Percentiles rank a stretch among this genome's conserved stretches.
phyloP scores from a whole-genome alignment of 345 rosid genomes.

The Trapa incisa region DNA sequence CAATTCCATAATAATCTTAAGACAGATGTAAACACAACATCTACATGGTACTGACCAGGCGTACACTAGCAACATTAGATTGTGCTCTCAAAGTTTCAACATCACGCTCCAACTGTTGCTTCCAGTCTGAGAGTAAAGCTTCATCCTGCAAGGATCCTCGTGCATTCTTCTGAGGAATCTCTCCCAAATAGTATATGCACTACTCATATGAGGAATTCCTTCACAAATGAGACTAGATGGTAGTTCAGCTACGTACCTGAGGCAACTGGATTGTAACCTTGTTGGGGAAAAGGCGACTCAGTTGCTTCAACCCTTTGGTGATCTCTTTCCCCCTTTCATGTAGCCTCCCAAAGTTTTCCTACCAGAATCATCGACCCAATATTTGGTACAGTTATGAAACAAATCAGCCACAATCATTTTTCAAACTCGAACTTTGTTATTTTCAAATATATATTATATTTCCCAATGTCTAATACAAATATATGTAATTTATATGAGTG shows the following conservation, averaged over 20 bases:
- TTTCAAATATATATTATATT: not conserved
- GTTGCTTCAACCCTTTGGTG: slow-evolving; percentile 81
- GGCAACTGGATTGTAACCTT: slow-evolving; percentile 94
- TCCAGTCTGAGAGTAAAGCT: slow-evolving; percentile 84
- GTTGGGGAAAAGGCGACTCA: slow-evolving; percentile 82
- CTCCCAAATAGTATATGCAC: not conserved
- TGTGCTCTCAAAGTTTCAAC: slow-evolving; percentile 73
- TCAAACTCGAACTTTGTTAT: not conserved
- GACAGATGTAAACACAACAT: not conserved
- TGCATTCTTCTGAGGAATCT: slow-evolving; percentile 7
- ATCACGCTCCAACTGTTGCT: slow-evolving; percentile 89
- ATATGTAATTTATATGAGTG: not conserved
- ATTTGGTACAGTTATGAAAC: not conserved
- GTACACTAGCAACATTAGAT: slow-evolving; percentile 57
- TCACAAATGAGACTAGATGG: not conserved
- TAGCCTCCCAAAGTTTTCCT: slow-evolving; percentile 85
- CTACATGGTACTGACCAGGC: slow-evolving; percentile 41
- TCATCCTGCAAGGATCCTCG: slow-evolving; percentile 58
- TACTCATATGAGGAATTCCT: not conserved
- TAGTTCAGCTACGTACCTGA: slow-evolving; percentile 42
- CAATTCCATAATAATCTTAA: not conserved
- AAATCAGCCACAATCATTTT: not conserved
- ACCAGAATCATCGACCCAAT: slow-evolving; percentile 1
- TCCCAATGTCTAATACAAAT: not conserved
- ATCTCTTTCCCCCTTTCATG: slow-evolving; percentile 84